Percentiles rank a stretch among this genome's conserved stretches.
Conservation (phyloP, 2,329 filamentous ascomycete species). For the Venturia carpophila region DNA sequence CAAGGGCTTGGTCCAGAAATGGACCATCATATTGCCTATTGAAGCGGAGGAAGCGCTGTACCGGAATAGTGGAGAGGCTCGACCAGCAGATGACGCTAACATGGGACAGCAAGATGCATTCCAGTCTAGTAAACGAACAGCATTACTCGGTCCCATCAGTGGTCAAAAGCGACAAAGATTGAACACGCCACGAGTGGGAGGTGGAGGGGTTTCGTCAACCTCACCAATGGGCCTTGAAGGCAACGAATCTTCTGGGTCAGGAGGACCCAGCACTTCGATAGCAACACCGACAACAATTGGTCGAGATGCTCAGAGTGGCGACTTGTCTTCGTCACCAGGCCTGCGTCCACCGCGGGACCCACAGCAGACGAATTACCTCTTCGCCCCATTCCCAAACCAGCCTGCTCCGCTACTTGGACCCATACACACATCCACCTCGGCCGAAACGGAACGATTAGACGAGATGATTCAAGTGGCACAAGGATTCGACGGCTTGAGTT, state of each 20-base stretch:
- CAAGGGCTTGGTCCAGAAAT: conserved; percentile 22
- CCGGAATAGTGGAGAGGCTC: conserved; percentile 16
- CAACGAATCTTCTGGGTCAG: not conserved
- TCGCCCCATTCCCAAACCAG: conserved; percentile 23
- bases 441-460: conserved; percentile 20
- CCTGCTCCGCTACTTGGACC: conserved; percentile 23
- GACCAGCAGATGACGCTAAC: conserved; percentile 1
- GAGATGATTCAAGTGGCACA: conserved; percentile 20
- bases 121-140: conserved; percentile 19
- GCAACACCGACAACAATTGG: not conserved
- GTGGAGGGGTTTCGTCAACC: too few relatives aligned
- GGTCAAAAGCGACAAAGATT: conserved; percentile 6
- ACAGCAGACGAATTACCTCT: conserved; percentile 22
- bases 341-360: conserved; percentile 12
- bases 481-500: conserved; percentile 24
- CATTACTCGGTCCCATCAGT: conserved; percentile 15
- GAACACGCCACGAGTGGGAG: not conserved
- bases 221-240: not conserved
- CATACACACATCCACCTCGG: conserved; percentile 22
- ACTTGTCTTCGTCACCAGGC: not conserved
- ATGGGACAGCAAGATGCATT: conserved; percentile 9
- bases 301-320: conserved; percentile 1
- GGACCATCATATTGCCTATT: conserved; percentile 23
- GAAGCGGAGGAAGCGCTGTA: conserved; percentile 24
- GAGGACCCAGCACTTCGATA: not conserved